These are phyloP conservation scores for Tolypocladium cylindrosporum DNA, from an alignment of 2,329 filamentous ascomycete genomes.

Conservation along the genomic window DNA sequence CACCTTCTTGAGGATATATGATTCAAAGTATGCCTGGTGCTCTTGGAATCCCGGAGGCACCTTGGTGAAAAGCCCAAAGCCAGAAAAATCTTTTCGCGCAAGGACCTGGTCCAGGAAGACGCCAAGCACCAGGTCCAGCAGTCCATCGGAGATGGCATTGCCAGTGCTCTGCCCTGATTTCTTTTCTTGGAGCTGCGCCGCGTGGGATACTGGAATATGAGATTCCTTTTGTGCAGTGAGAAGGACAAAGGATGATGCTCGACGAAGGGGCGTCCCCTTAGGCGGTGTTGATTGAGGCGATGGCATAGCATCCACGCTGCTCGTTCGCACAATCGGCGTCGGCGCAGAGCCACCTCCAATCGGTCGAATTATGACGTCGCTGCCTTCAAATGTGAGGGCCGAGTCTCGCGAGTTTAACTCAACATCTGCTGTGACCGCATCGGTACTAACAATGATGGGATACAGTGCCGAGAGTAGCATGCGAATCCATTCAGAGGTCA, in stretches of 20 bases:
- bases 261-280: slow-evolving; percentile 54
- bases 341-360: slow-evolving; percentile 47
- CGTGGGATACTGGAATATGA: slow-evolving; percentile 40
- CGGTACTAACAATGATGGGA: slow-evolving; percentile 77
- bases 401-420: slow-evolving; percentile 81
- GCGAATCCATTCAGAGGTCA: slow-evolving; percentile 71
- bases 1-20: slow-evolving; percentile 70
- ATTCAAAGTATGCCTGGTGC: slow-evolving; percentile 91
- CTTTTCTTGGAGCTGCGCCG: slow-evolving; percentile 27
- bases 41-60: slow-evolving; percentile 89
- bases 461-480: slow-evolving; percentile 73
- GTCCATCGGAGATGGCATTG: slow-evolving; percentile 62
- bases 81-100: slow-evolving; percentile 78
- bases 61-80: slow-evolving; percentile 76
- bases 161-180: slow-evolving; percentile 42
- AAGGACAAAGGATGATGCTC: slow-evolving; percentile 86
- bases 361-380: slow-evolving; percentile 74
- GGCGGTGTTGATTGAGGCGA: slow-evolving; percentile 36
- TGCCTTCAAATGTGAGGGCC: slow-evolving; percentile 73
- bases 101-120: slow-evolving; percentile 84
- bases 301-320: slow-evolving; percentile 41
- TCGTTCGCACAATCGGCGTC: slow-evolving; percentile 65
- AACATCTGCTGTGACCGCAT: slow-evolving; percentile 71
- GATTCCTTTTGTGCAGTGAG: slow-evolving; percentile 61
- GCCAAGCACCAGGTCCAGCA: slow-evolving; percentile 67